Base-by-base conservation (phyloP, 345 rosid species). In the Anacardium occidentale region DNA sequence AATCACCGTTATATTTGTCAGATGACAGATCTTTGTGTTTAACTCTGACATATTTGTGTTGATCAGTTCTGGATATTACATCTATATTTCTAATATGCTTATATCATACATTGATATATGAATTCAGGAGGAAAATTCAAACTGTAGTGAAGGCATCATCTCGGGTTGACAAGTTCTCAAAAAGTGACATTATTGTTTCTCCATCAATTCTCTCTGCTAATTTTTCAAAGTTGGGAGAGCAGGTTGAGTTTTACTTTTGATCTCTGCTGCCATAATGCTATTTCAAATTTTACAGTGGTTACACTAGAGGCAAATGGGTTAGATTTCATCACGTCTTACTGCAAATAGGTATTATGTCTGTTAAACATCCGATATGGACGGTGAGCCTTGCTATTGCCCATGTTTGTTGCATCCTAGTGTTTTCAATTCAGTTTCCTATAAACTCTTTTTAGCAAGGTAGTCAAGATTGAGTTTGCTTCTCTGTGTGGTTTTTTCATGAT, bases 201-300 rank as follows among this genome's bases (percentile, higher is more conserved):
- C 99, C 98, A 44, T 95, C 98, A 3, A 95, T 95, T 76, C 94
- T 92, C 76, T 95, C 98, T 1, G 98, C 98, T 48, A 92, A 95
- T 80, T 95, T 95, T 50, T 45, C 99, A 0, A 95, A 91, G 81
- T 79, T 95, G 74, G 97, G 99, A 45, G 98, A 95, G 66, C 99
- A 92, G 97, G 97, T 89, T 63, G 58, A 9, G 47, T 24, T 69
- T 71, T 64, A 13, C 40, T 14, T 66, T 61, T 59, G 65, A 47
- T 50, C 66, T 22, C 57, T 70, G 18, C 24, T 44, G 25, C 9
- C 34, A 20, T 26, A n/a, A 40, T 57, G 48, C 18, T 44, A 53
- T 25, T 50, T 47, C 26, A 1, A 26, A 32, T 50, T 29, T 65
- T 17, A 18, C 15, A 57, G 25, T 62, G 60, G 45, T 34, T 10